Conservation (phyloP, 805 yeast species). For the Ogataea philodendri region DNA sequence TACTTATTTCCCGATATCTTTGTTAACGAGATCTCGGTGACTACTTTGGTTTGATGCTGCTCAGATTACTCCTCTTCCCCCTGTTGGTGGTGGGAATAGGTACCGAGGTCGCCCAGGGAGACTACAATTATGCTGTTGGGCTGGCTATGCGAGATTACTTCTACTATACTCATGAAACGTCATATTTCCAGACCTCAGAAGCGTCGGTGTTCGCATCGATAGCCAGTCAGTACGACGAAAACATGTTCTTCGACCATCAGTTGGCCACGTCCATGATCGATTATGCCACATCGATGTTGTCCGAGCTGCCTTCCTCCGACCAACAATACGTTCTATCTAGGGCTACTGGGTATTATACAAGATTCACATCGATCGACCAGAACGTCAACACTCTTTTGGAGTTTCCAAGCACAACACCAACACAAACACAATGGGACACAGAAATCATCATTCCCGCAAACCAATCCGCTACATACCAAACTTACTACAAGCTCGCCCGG, state of each 20-base stretch:
- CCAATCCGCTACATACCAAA: conserved; percentile 2
- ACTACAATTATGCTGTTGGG: conserved; percentile 11
- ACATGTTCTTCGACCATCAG: conserved; percentile 10
- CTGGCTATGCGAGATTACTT: conserved; percentile 10
- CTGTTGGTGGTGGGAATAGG: conserved; percentile 1
- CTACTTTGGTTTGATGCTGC: not conserved
- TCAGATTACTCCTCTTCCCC: not conserved
- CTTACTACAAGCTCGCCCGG: conserved; percentile 10
- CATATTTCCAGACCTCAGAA: conserved; percentile 6
- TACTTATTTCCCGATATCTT: too few species aligned
- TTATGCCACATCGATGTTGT: conserved; percentile 4
- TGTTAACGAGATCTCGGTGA: not conserved
- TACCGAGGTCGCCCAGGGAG: conserved; percentile 4
- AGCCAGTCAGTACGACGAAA: conserved; percentile 5
- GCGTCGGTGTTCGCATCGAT: conserved; percentile 8
- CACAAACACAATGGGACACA: conserved; percentile 7
- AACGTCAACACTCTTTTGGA: conserved; percentile 1
- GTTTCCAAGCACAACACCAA: conserved; percentile 2
- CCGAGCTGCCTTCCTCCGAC: conserved; percentile 7
- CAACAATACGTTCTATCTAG: conserved; percentile 5
- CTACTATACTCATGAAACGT: conserved; percentile 7
- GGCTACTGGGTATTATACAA: conserved; percentile 7
- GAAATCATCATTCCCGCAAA: conserved; percentile 11
- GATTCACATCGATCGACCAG: conserved; percentile 7
- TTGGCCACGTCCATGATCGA: conserved; percentile 7